Evolutionary conservation across 1,139 yeast species (phyloP).

Genomic region (Blastobotrys buckinghamii): DNA sequence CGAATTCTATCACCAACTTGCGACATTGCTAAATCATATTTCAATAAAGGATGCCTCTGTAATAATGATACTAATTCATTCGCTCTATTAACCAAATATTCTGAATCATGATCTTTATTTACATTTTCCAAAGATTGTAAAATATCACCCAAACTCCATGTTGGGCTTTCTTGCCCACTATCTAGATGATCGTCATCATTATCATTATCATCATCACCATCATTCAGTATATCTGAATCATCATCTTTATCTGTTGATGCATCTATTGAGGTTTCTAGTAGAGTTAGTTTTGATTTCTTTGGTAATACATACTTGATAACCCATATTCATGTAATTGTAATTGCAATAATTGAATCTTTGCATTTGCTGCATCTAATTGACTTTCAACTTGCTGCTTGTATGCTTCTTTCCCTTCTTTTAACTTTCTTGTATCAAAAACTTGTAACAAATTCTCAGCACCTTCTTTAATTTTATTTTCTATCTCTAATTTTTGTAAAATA

Average conservation of each 20-base stretch:
- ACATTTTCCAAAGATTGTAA: constrained; percentile 44
- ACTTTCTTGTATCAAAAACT: constrained; percentile 23
- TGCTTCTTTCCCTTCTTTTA: constrained; percentile 26
- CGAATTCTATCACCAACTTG: constrained; percentile 57
- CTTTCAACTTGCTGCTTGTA: constrained; percentile 31
- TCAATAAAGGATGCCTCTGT: constrained; percentile 54
- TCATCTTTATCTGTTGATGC: neutral
- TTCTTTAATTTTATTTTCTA: constrained; percentile 37
- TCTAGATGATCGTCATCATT: constrained; percentile 9
- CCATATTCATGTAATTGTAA: constrained; percentile 31
- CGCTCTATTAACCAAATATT: constrained; percentile 49
- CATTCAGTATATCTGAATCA: neutral
- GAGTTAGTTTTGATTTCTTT: neutral
- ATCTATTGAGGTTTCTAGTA: constrained; percentile 9
- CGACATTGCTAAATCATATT: constrained; percentile 58
- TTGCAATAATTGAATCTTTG: constrained; percentile 31
- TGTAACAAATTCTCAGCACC: constrained; percentile 39
- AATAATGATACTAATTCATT: constrained; percentile 58
- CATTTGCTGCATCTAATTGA: constrained; percentile 36
- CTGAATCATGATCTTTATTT: constrained; percentile 38
- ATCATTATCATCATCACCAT: neutral
- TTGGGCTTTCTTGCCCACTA: constrained; percentile 35
- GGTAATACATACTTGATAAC: constrained; percentile 7
- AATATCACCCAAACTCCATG: constrained; percentile 46
- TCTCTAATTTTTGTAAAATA: constrained; percentile 33